Evolutionary conservation across 2,329 filamentous ascomycete genomes (phyloP).

Genomic region (Microascus cirrosus): DNA sequence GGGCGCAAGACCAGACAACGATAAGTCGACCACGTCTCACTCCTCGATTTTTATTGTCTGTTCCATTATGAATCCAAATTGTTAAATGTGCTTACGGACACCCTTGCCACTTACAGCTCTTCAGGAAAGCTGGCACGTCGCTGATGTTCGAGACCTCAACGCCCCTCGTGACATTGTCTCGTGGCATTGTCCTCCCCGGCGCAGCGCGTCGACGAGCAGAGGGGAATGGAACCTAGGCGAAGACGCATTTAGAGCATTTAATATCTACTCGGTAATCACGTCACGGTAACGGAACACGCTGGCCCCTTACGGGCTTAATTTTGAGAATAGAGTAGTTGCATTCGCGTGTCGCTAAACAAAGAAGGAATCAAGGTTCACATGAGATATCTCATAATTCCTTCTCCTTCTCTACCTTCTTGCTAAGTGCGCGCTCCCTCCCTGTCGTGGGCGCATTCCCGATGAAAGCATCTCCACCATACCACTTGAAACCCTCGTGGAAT

Average conservation of each 20-base stretch:
- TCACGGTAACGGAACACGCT: not conserved
- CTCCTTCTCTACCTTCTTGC: slow-evolving; percentile 18
- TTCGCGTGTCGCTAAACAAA: not conserved
- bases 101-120: no score
- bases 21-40: not conserved
- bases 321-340: not conserved
- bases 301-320: not conserved
- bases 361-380: not conserved
- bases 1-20: not conserved
- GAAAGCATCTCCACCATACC: slow-evolving; percentile 51
- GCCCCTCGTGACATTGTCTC: no score
- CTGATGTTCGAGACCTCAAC: no score
- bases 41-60: no score
- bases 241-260: no score
- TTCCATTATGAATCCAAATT: no score
- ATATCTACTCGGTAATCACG: no score
- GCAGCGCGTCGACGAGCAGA: no score
- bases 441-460: slow-evolving; percentile 44
- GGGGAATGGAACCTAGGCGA: no score
- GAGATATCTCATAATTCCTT: slow-evolving; percentile 26
- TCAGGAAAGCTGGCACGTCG: no score
- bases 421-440: slow-evolving; percentile 32
- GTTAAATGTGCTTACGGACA: no score
- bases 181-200: no score
- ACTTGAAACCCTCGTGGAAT: slow-evolving; percentile 73